Base-by-base conservation (phyloP, 768 basidiomycete species). In the Mycena haematopus region DNA sequence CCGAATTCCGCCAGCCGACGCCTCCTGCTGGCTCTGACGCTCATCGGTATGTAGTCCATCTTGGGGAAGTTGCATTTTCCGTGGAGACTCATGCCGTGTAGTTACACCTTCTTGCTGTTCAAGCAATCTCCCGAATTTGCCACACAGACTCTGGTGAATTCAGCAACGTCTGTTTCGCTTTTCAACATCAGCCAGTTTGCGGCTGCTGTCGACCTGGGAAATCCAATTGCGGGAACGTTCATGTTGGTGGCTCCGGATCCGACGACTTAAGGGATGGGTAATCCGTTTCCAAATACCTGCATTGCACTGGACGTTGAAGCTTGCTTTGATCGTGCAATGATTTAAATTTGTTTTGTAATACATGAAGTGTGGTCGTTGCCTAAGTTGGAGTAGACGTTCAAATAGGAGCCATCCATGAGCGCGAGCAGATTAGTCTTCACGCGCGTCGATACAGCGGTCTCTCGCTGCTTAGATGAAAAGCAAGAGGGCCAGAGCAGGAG, bases 31-130 rank as follows among this genome's bases (percentile, higher is more conserved):
- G 75, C 0, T 80, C 79, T 6, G 75, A 76, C 63, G 73, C 80
- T 1, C 82, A 84, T 67, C 70, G 80, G 80, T 82, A 45, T 49
- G 71, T 42, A 24, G 10, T 21, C 66, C 55, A 35, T 36, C 54
- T 1, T 31, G 6, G 25, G 22, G 19, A 6, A 6, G 27, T 29
- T 42, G 14, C n/a, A 13, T 29, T n/a, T 44, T 38, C 6, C 11
- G 6, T 45, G 15, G 7, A 27, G 15, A 24, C 24, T 40, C 13
- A 42, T 19, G 7, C 25, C 29, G 29, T 7, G 33, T 14, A 83
- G 82, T 29, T 84, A 84, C 65, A 73, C 78, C 14, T 84, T 83
- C 71, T 68, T 85, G 49, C 69, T 83, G 19, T 85, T 79, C 67
- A 72, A 75, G 10, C 83, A 85, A 60, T 74, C 81, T 3, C 50